A percentile compares a stretch with the other conserved stretches of the same genome.
phyloP scores from a whole-genome alignment of 306 rosid species.

The Prunus campanulata region DNA sequence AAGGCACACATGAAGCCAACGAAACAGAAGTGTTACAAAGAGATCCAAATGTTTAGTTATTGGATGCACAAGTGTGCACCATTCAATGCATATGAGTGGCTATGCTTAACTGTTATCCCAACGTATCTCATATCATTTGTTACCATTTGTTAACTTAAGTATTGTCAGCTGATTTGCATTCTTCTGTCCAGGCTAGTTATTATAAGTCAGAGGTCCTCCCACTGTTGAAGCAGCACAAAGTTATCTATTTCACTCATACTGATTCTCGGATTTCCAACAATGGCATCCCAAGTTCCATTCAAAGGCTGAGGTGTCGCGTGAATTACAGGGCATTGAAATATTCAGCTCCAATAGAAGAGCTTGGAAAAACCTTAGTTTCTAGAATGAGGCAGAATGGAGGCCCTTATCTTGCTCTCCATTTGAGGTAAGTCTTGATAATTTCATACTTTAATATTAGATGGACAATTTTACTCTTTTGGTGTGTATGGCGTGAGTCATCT shows the following conservation, averaged over 20 bases:
- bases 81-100: conserved; percentile 17
- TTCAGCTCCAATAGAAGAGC: conserved; percentile 79
- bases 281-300: conserved; percentile 59
- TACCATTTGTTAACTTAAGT: conserved; percentile 11
- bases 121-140: not conserved
- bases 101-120: conserved; percentile 4
- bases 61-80: conserved; percentile 8
- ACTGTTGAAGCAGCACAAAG: conserved; percentile 79
- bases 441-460: not conserved
- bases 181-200: conserved; percentile 62
- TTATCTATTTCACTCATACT: conserved; percentile 81
- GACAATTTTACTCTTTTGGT: not conserved
- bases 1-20: conserved; percentile 11
- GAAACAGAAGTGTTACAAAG: conserved; percentile 5
- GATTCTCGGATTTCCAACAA: conserved; percentile 94
- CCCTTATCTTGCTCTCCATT: conserved; percentile 86
- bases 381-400: conserved; percentile 75
- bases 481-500: not conserved
- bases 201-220: conserved; percentile 79
- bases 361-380: conserved; percentile 68
- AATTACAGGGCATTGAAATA: conserved; percentile 86
- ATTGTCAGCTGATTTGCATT: conserved; percentile 20
- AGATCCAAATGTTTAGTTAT: not conserved
- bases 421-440: conserved; percentile 55
- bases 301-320: conserved; percentile 82